Conservation (phyloP, 106 monocot species). For the Dendrobium catenatum region DNA sequence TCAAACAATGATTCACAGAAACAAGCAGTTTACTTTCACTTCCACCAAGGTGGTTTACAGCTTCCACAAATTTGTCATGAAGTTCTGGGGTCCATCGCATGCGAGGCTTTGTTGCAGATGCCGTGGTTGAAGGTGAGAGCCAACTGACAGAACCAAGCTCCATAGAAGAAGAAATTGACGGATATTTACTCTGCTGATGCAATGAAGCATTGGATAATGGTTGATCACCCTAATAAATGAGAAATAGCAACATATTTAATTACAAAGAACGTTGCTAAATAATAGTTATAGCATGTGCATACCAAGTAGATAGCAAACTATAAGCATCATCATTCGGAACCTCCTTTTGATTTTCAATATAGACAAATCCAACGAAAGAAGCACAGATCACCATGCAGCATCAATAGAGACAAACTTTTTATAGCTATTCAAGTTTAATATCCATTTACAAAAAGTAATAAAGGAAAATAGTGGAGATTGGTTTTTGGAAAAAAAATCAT, state of each 20-base stretch:
- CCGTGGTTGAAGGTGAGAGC: slow-evolving; percentile 27
- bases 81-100: slow-evolving; percentile 83
- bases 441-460: too few species aligned
- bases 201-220: slow-evolving; percentile 15
- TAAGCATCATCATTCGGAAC: too few species aligned
- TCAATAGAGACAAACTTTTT: too few species aligned
- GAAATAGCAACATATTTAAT: too few species aligned
- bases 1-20: not conserved
- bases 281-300: too few species aligned
- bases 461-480: too few species aligned
- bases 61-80: slow-evolving; percentile 69
- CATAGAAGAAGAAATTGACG: slow-evolving; percentile 35
- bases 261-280: too few species aligned
- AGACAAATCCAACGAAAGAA: too few species aligned
- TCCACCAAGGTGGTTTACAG: slow-evolving; percentile 78
- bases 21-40: slow-evolving; percentile 50
- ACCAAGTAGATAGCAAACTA: too few species aligned
- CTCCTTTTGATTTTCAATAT: too few species aligned
- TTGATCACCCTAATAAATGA: not conserved
- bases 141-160: slow-evolving; percentile 18
- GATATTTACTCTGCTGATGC: slow-evolving; percentile 14
- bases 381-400: too few species aligned
- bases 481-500: not conserved
- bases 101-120: slow-evolving; percentile 33
- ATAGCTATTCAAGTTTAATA: too few species aligned